Conservation (phyloP, 805 yeast species). For the Pichia manshurica region DNA sequence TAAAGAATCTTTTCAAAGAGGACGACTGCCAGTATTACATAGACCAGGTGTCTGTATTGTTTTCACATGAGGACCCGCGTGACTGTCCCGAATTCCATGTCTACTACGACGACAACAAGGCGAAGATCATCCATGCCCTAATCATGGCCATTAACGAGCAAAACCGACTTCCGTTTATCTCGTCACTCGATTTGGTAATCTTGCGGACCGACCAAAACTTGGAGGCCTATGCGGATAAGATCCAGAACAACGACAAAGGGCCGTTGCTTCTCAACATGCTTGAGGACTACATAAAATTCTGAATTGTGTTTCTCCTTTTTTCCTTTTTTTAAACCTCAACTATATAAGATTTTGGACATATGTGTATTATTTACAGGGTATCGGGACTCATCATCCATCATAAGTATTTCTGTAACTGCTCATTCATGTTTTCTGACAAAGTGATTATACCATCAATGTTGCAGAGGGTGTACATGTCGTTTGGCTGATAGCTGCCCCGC, state of each 20-base stretch:
- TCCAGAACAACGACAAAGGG: constrained; percentile 24
- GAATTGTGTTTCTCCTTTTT: background rate
- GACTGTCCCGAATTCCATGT: constrained; percentile 33
- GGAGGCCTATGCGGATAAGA: constrained; percentile 9
- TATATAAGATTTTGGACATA: too few relatives aligned
- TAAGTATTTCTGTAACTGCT: constrained; percentile 28
- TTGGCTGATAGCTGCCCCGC: constrained; percentile 49
- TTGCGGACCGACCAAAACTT: constrained; percentile 20
- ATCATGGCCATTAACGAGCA: constrained; percentile 31
- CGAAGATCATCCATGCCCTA: constrained; percentile 35
- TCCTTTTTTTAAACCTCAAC: background rate
- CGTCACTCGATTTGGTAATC: constrained; percentile 23
- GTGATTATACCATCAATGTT: constrained; percentile 44
- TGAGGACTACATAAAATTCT: constrained; percentile 38
- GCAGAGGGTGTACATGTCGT: constrained; percentile 52
- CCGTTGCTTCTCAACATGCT: constrained; percentile 39
- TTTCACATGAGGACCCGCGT: constrained; percentile 48
- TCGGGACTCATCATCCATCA: too few relatives aligned
- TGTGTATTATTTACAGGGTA: too few relatives aligned
- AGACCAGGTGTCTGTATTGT: constrained; percentile 42
- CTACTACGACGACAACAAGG: constrained; percentile 33
- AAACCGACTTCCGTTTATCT: constrained; percentile 12
- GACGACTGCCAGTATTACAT: constrained; percentile 34
- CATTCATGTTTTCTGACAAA: constrained; percentile 46
- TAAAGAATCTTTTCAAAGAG: constrained; percentile 30